phyloP scores from a whole-genome alignment of 441 rosid species.

The Croton setiger region DNA sequence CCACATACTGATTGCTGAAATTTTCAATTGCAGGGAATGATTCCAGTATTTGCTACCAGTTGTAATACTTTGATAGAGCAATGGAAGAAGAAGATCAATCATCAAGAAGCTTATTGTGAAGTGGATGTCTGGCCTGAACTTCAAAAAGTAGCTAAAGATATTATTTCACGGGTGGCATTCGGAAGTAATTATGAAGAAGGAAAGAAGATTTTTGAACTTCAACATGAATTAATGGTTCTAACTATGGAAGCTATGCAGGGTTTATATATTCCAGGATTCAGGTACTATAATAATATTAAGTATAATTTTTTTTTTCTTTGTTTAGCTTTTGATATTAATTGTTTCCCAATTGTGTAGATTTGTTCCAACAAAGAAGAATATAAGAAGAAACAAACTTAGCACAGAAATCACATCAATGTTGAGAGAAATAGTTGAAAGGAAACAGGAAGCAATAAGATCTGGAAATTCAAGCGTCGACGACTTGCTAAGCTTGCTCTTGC shows the following conservation, averaged over 20 bases:
- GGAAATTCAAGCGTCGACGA: conserved; percentile 32
- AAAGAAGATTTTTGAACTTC: conserved; percentile 41
- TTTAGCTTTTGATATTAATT: too few relatives aligned
- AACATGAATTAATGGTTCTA: conserved; percentile 30
- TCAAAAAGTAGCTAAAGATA: conserved; percentile 39
- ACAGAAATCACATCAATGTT: conserved; percentile 35
- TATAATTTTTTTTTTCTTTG: too few relatives aligned
- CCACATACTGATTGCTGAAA: background rate
- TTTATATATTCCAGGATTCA: conserved; percentile 48
- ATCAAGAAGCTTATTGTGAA: conserved; percentile 27
- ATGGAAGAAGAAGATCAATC: conserved; percentile 38
- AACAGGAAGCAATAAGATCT: conserved; percentile 28
- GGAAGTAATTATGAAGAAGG: conserved; percentile 53
- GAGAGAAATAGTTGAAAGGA: conserved; percentile 32
- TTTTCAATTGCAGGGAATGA: conserved; percentile 30
- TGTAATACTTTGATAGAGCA: conserved; percentile 35
- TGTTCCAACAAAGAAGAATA: conserved; percentile 51
- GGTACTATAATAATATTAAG: conserved; percentile 18
- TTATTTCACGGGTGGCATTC: conserved; percentile 43
- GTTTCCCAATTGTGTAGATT: conserved; percentile 26
- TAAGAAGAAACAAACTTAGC: conserved; percentile 36
- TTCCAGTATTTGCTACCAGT: conserved; percentile 30
- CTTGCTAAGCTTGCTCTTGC: conserved; percentile 44
- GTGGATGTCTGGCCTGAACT: conserved; percentile 51
- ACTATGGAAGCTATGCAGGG: conserved; percentile 41